phyloP scores from a whole-genome alignment of 2,329 filamentous ascomycete genomes.

The Apiospora kogelbergensis region DNA sequence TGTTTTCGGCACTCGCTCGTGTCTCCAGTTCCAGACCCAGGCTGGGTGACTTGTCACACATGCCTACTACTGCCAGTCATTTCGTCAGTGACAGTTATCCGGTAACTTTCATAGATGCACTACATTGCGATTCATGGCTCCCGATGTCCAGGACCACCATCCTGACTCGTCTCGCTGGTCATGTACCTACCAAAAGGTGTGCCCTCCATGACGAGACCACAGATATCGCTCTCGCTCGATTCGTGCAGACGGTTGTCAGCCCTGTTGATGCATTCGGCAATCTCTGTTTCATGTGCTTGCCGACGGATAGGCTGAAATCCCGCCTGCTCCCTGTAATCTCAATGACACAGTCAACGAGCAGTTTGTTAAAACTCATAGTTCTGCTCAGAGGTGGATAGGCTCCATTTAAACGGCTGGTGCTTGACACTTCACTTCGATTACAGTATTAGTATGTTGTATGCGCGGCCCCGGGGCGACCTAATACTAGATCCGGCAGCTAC shows the following conservation, averaged over 20 bases:
- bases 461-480: not conserved
- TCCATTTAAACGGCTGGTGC: not conserved
- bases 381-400: not conserved
- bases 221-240: not conserved
- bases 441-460: too few species aligned
- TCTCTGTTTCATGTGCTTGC: constrained; percentile 1
- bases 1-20: not conserved
- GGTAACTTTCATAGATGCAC: not conserved
- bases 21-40: not conserved
- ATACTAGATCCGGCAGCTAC: not conserved
- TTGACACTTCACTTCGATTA: not conserved
- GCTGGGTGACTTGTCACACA: not conserved
- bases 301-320: constrained; percentile 4
- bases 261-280: constrained; percentile 4
- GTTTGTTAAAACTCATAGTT: not conserved
- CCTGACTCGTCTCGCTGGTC: not conserved
- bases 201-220: not conserved
- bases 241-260: not conserved
- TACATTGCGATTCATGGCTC: not conserved
- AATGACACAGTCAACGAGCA: not conserved
- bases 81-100: not conserved
- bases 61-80: not conserved
- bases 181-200: not conserved
- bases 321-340: not conserved
- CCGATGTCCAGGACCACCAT: not conserved